These are phyloP conservation scores for Aspergillus tamarii DNA, from an alignment of 2,329 filamentous ascomycete genomes.

Conservation along the genomic window DNA sequence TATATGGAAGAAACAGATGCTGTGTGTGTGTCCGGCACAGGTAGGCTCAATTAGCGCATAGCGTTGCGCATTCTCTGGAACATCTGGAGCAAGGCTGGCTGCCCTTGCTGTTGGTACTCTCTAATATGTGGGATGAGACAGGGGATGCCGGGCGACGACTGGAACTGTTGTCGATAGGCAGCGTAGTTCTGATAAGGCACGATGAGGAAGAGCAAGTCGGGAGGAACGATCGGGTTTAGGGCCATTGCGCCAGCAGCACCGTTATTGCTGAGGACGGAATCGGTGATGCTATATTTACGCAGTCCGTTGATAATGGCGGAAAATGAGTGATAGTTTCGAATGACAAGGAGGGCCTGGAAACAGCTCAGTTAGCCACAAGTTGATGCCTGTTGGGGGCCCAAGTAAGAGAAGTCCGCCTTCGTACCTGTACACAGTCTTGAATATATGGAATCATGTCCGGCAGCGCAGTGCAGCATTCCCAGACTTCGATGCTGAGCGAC, in stretches of 20 bases:
- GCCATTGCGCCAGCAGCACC: conserved; percentile 22
- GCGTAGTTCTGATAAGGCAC: conserved; percentile 38
- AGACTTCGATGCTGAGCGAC: conserved; percentile 34
- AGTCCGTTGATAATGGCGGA: conserved; percentile 42
- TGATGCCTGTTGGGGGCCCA: neutral
- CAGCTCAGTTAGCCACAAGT: neutral
- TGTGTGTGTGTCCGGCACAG: neutral
- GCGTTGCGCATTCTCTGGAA: conserved; percentile 28
- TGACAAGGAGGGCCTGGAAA: conserved; percentile 33
- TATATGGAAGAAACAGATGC: neutral
- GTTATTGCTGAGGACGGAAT: conserved; percentile 21
- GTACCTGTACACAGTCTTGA: conserved; percentile 40
- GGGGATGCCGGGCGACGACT: conserved; percentile 38
- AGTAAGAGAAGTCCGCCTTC: neutral
- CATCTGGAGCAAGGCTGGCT: conserved; percentile 31
- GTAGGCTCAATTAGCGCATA: conserved; percentile 8
- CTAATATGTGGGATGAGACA: conserved; percentile 43
- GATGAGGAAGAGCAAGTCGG: conserved; percentile 30
- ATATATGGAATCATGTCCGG: conserved; percentile 37
- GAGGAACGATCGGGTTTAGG: conserved; percentile 28
- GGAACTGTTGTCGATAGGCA: conserved; percentile 39
- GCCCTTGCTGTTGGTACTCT: conserved; percentile 35
- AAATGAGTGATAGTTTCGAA: conserved; percentile 42
- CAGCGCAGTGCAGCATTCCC: conserved; percentile 43
- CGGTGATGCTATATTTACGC: conserved; percentile 35